Evolutionary conservation across 1,139 yeast genomes (phyloP).

Genomic region (Hansenula lynferdii): DNA sequence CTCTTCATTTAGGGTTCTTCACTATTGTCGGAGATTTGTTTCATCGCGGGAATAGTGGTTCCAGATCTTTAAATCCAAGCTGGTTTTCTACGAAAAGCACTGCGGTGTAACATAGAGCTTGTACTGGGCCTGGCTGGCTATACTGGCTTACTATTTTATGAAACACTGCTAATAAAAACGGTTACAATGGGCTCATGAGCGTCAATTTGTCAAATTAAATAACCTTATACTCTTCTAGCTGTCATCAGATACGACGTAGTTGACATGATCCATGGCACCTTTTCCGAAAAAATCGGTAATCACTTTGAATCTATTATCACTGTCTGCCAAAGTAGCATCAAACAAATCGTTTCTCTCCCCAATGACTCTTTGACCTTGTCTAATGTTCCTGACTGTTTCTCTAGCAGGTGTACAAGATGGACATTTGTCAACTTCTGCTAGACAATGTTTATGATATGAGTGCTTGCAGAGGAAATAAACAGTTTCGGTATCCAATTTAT

Average conservation of each 20-base stretch:
- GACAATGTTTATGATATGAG: conserved; percentile 80
- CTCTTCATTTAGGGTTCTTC: not conserved
- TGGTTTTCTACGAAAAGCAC: no score
- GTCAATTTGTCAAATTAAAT: no score
- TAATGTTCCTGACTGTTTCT: conserved; percentile 57
- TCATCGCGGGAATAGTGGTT: no score
- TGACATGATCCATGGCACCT: conserved; percentile 65
- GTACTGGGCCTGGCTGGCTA: no score
- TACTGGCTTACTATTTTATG: no score
- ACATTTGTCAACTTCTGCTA: conserved; percentile 53
- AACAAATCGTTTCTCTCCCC: conserved; percentile 64
- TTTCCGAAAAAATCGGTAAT: conserved; percentile 80
- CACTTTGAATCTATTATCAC: conserved; percentile 58
- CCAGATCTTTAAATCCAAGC: no score
- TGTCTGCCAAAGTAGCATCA: conserved; percentile 49
- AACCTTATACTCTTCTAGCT: no score
- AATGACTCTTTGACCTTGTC: conserved; percentile 55
- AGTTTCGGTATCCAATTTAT: conserved; percentile 70
- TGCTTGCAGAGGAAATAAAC: conserved; percentile 86
- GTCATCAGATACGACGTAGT: conserved; percentile 10
- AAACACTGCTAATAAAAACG: no score
- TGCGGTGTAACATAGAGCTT: no score
- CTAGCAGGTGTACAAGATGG: conserved; percentile 70
- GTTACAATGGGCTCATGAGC: no score
- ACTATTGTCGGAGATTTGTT: not conserved